phyloP scores from a whole-genome alignment of 805 yeast genomes.

The Isabelozyma rhagii region DNA sequence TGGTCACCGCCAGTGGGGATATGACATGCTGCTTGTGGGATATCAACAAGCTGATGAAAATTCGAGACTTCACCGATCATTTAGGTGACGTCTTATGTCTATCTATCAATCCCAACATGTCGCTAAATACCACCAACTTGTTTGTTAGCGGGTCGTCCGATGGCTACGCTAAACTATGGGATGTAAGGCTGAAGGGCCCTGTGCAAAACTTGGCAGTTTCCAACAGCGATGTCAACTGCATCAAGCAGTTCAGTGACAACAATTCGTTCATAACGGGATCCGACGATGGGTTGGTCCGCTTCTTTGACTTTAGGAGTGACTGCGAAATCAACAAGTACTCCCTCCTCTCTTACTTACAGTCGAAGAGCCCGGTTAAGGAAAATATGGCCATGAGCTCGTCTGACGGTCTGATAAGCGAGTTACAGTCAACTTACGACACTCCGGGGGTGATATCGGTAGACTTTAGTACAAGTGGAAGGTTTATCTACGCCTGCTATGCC shows the following conservation, averaged over 20 bases:
- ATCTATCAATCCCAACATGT: conserved; percentile 19
- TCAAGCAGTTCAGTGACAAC: conserved; percentile 68
- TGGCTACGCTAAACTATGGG: conserved; percentile 68
- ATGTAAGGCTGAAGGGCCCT: conserved; percentile 47
- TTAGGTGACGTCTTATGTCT: conserved; percentile 67
- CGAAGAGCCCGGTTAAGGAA: background rate
- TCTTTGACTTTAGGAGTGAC: conserved; percentile 77
- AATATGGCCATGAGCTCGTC: background rate
- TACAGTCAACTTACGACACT: conserved; percentile 41
- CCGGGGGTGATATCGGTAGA: conserved; percentile 75
- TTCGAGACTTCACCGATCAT: conserved; percentile 60
- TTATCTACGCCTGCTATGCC: conserved; percentile 71
- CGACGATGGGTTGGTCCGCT: conserved; percentile 69
- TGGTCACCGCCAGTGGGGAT: conserved; percentile 80
- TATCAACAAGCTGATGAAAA: conserved; percentile 52
- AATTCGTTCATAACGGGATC: conserved; percentile 70
- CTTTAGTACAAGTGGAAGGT: conserved; percentile 69
- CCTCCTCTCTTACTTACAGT: conserved; percentile 6
- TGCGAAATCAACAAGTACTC: conserved; percentile 57
- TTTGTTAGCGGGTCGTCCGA: conserved; percentile 70
- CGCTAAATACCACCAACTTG: conserved; percentile 16
- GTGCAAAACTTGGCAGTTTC: conserved; percentile 53
- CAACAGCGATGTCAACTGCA: conserved; percentile 57
- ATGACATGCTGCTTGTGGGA: conserved; percentile 82
- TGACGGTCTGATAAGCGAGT: background rate